Evolutionary conservation across 2,329 filamentous ascomycete species (phyloP).

Genomic region (Microsporum ferrugineum): DNA sequence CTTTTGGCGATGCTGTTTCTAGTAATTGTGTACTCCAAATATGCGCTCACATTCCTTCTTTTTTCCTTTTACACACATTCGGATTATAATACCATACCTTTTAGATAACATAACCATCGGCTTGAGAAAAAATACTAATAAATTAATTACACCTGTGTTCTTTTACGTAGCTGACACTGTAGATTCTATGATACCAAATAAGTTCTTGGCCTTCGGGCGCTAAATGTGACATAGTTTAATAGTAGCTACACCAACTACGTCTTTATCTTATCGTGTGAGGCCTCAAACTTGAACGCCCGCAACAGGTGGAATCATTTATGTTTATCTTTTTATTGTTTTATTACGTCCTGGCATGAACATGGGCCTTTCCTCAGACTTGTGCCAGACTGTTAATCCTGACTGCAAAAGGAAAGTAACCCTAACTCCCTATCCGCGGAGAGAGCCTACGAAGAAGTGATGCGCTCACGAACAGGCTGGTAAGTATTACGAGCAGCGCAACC

Average conservation of each 20-base stretch:
- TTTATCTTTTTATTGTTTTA: background rate
- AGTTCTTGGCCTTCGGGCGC: background rate
- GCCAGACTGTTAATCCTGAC: background rate
- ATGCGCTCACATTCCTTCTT: slow-evolving; percentile 11
- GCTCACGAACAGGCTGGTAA: slow-evolving; percentile 34
- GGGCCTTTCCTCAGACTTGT: background rate
- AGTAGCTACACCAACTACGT: background rate
- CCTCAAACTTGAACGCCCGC: background rate
- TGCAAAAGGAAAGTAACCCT: background rate
- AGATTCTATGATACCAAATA: background rate
- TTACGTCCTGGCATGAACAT: background rate
- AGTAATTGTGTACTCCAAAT: background rate
- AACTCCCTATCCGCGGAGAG: background rate
- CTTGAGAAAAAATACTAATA: background rate
- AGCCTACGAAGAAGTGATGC: slow-evolving; percentile 24
- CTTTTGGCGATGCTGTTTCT: background rate
- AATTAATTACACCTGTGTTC: background rate
- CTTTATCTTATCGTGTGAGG: no score
- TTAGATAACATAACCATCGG: background rate
- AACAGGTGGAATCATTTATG: background rate
- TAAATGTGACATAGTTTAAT: background rate
- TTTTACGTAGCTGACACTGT: background rate
- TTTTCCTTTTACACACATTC: slow-evolving; percentile 10
- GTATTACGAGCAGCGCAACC: background rate
- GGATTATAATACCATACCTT: background rate